These are phyloP conservation scores for Lactifluus pinguis DNA, from an alignment of 768 basidiomycete genomes.

Conservation along the genomic window DNA sequence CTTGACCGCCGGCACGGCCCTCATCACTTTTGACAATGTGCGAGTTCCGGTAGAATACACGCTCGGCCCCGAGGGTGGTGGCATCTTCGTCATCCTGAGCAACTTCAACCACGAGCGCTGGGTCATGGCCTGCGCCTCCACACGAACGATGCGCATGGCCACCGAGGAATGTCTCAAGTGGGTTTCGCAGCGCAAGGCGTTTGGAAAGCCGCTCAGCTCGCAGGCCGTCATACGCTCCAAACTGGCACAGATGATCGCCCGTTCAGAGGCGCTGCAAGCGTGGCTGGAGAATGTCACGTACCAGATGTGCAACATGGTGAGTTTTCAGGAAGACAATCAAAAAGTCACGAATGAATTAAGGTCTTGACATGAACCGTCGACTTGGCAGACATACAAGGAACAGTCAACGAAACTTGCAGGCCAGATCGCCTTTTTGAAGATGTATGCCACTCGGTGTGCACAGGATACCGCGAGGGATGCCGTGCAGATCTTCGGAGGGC, in stretches of 20 bases:
- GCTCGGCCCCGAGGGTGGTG: constrained; percentile 71
- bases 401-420: constrained; percentile 69
- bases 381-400: constrained; percentile 51
- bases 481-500: constrained; percentile 79
- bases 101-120: constrained; percentile 96
- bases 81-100: constrained; percentile 56
- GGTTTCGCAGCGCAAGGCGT: constrained; percentile 79
- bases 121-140: constrained; percentile 77
- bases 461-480: constrained; percentile 77
- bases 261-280: constrained; percentile 66
- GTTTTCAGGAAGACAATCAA: constrained; percentile 2
- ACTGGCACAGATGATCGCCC: constrained; percentile 82
- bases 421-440: constrained; percentile 76
- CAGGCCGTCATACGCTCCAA: constrained; percentile 87
- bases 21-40: constrained; percentile 74
- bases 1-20: constrained; percentile 75
- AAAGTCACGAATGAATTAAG: background rate
- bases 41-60: constrained; percentile 83
- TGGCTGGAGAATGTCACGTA: constrained; percentile 85
- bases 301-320: constrained; percentile 80
- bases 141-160: constrained; percentile 51
- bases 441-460: constrained; percentile 62
- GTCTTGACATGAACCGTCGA: too few relatives aligned
- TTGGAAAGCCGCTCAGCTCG: constrained; percentile 76
- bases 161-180: constrained; percentile 81